These are phyloP conservation scores for Carallia brachiata DNA, from an alignment of 345 rosid species.

Conservation along the genomic window DNA sequence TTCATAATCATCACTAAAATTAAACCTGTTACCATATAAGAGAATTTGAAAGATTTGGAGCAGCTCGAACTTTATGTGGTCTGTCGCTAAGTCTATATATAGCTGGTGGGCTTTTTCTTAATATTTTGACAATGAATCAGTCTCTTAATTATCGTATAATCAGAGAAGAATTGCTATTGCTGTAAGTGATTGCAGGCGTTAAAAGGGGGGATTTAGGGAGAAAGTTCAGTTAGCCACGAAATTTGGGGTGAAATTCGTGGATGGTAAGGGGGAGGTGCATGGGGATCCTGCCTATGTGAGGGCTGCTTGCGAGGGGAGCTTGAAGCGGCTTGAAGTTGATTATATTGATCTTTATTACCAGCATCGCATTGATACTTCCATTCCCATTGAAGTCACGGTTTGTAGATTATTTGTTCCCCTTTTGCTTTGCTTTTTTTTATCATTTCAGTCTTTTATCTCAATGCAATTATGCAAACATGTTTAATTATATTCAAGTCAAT, in stretches of 20 bases:
- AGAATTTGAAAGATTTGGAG: no score
- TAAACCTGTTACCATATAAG: no score
- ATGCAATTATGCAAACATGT: no score
- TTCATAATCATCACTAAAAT: no score
- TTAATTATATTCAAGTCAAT: no score
- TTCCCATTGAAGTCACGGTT: slow-evolving; percentile 25
- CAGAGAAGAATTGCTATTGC: not conserved
- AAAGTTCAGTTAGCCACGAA: slow-evolving; percentile 17
- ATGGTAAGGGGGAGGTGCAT: not conserved
- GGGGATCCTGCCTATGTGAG: slow-evolving; percentile 4
- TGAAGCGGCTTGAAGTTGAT: slow-evolving; percentile 22
- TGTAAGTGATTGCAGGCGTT: slow-evolving; percentile 8
- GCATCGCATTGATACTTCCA: slow-evolving; percentile 16
- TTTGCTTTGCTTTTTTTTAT: no score
- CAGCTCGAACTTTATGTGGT: no score
- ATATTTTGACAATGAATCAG: no score
- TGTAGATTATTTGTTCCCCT: not conserved
- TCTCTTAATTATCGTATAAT: no score
- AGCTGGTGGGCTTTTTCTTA: no score
- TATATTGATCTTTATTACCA: slow-evolving; percentile 26
- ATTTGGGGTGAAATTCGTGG: not conserved
- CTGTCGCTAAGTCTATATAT: no score
- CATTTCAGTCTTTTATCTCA: not conserved
- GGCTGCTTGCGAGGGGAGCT: not conserved
- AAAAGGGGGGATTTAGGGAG: slow-evolving; percentile 15